Evolutionary conservation across 495 filamentous ascomycete genomes (phyloP).

Genomic region (Parathielavia hyrcaniae): DNA sequence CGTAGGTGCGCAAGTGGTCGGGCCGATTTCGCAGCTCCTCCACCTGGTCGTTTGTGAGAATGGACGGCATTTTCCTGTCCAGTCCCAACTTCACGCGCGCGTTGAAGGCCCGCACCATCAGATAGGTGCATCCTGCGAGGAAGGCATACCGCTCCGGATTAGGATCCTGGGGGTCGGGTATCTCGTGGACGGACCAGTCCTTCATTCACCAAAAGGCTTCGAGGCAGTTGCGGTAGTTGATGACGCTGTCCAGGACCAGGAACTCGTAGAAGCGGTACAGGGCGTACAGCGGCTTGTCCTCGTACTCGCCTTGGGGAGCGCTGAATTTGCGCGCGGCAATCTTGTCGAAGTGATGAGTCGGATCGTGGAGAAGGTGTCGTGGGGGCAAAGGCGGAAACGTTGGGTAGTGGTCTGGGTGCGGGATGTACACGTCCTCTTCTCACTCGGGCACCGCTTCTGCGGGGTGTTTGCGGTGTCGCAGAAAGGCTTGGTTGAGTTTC

Average conservation of each 20-base stretch:
- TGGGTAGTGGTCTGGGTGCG: neutral
- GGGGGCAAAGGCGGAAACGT: neutral
- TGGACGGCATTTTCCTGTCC: neutral
- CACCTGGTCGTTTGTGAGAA: neutral
- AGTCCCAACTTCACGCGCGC: conserved; percentile 5
- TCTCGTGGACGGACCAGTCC: neutral
- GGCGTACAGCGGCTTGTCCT: conserved; percentile 3
- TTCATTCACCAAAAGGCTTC: neutral
- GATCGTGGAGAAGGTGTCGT: neutral
- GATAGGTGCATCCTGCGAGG: neutral
- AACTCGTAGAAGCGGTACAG: conserved; percentile 11
- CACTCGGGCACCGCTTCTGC: neutral
- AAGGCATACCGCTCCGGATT: conserved; percentile 3
- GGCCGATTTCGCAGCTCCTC: conserved; percentile 4
- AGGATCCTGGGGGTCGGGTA: neutral
- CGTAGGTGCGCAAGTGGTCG: neutral
- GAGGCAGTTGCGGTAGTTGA: conserved; percentile 5
- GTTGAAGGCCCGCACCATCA: conserved; percentile 7
- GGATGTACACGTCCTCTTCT: neutral
- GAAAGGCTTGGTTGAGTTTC: neutral
- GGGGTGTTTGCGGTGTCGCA: neutral
- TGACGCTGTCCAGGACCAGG: neutral
- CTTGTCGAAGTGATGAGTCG: neutral
- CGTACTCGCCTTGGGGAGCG: neutral
- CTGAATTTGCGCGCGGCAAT: conserved; percentile 4